A percentile compares a stretch with the other conserved stretches of the same genome.
Conservation (phyloP, 176 grass and related monocot species). For the Thalia dealbata region DNA sequence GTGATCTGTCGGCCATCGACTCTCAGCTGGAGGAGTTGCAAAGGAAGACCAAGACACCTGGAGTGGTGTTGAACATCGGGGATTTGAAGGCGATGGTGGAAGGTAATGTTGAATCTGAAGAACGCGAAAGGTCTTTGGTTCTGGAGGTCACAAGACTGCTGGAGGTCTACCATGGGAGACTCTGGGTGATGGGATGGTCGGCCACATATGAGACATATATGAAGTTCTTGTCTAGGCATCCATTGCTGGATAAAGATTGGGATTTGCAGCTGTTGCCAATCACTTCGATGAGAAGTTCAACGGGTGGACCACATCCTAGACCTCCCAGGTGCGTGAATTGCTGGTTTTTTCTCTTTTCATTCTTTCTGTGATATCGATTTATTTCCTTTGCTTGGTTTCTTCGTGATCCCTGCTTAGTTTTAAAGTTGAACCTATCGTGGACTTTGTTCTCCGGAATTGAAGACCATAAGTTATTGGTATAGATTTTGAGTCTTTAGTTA, state of each 20-base stretch:
- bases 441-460: not conserved
- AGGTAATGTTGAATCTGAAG: conserved; percentile 23
- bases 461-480: not conserved
- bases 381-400: not conserved
- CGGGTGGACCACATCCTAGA: not conserved
- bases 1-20: not conserved
- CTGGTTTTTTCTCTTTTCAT: not conserved
- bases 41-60: conserved; percentile 18
- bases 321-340: conserved; percentile 1
- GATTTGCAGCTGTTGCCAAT: conserved; percentile 80
- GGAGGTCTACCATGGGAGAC: conserved; percentile 36
- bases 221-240: conserved; percentile 81
- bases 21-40: conserved; percentile 22
- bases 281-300: conserved; percentile 32
- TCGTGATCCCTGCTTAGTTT: not conserved
- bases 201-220: conserved; percentile 80
- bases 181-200: conserved; percentile 92
- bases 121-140: conserved; percentile 32
- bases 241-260: conserved; percentile 90
- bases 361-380: not conserved
- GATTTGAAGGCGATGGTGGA: conserved; percentile 61
- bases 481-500: too few species aligned
- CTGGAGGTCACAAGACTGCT: conserved; percentile 68
- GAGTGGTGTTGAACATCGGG: conserved; percentile 51
- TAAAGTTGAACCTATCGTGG: not conserved